Evolutionary conservation across 495 filamentous ascomycete genomes (phyloP).

Genomic region (Symbiotaphrina buchneri): DNA sequence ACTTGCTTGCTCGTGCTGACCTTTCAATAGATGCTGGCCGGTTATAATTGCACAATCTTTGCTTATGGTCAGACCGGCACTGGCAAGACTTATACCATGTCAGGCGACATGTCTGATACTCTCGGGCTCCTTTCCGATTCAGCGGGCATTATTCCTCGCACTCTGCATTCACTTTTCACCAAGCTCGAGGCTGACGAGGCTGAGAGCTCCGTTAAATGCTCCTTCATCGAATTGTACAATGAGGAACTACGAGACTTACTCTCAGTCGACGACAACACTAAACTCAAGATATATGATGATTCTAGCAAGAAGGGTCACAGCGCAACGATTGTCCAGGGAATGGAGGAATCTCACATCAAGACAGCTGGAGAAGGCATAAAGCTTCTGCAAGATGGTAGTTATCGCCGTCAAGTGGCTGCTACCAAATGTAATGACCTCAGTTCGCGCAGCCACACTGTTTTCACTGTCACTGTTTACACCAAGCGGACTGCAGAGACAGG

Average conservation of each 20-base stretch:
- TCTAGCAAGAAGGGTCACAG: constrained; percentile 56
- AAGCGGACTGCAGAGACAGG: constrained; percentile 62
- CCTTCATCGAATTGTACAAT: constrained; percentile 96
- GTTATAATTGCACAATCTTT: constrained; percentile 98
- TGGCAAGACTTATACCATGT: constrained; percentile 98
- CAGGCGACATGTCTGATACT: constrained; percentile 81
- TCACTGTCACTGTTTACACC: constrained; percentile 76
- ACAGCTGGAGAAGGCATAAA: constrained; percentile 66
- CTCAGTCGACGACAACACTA: constrained; percentile 52
- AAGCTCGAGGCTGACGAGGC: constrained; percentile 57
- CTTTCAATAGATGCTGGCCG: constrained; percentile 54
- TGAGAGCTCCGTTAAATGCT: constrained; percentile 87
- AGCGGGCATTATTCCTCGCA: constrained; percentile 85
- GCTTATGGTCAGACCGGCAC: constrained; percentile 97
- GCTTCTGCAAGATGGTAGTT: constrained; percentile 70
- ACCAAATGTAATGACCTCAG: constrained; percentile 97
- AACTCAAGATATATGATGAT: constrained; percentile 92
- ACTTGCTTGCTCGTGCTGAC: not conserved
- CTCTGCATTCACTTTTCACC: constrained; percentile 62
- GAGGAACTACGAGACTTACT: constrained; percentile 86
- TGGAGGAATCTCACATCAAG: constrained; percentile 89
- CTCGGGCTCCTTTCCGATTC: constrained; percentile 69
- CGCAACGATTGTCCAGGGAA: constrained; percentile 76
- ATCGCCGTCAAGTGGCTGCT: constrained; percentile 86
- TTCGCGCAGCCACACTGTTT: constrained; percentile 87